Conservation (phyloP, 306 rosid species). For the Prunus mongolica region DNA sequence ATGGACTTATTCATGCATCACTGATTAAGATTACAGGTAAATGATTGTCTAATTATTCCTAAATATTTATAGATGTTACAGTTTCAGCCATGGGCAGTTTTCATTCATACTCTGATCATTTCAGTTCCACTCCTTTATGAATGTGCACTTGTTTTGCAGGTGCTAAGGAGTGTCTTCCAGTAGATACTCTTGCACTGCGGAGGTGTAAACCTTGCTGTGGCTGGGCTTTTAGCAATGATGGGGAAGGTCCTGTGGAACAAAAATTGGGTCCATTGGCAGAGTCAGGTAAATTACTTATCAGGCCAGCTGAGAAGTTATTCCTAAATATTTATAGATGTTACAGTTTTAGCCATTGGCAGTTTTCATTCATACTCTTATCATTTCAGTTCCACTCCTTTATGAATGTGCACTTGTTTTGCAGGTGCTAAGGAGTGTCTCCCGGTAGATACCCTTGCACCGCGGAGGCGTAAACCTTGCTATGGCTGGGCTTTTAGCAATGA, state of each 20-base stretch:
- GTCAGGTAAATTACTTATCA: conserved; percentile 18
- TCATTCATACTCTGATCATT: background rate
- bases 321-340: background rate
- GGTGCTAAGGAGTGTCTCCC: background rate
- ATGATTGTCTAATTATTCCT: background rate
- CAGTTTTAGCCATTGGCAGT: background rate
- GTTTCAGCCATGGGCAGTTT: background rate
- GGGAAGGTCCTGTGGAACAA: conserved; percentile 22
- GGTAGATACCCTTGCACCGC: background rate
- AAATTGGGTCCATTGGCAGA: conserved; percentile 28
- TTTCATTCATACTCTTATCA: background rate
- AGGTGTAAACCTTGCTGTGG: conserved; percentile 46
- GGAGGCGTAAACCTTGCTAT: conserved; percentile 30
- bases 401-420: background rate
- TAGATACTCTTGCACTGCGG: background rate
- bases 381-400: background rate
- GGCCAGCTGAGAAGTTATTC: background rate
- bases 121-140: background rate
- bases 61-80: background rate
- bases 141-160: background rate
- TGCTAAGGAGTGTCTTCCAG: background rate
- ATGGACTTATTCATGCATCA: conserved; percentile 22
- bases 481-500: conserved; percentile 45
- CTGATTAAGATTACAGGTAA: conserved; percentile 29
- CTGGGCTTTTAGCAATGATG: conserved; percentile 31